A percentile compares a stretch with the other conserved stretches of the same genome.
phyloP scores from a whole-genome alignment of 2,329 filamentous ascomycete species.

The Fusarium equiseti region DNA sequence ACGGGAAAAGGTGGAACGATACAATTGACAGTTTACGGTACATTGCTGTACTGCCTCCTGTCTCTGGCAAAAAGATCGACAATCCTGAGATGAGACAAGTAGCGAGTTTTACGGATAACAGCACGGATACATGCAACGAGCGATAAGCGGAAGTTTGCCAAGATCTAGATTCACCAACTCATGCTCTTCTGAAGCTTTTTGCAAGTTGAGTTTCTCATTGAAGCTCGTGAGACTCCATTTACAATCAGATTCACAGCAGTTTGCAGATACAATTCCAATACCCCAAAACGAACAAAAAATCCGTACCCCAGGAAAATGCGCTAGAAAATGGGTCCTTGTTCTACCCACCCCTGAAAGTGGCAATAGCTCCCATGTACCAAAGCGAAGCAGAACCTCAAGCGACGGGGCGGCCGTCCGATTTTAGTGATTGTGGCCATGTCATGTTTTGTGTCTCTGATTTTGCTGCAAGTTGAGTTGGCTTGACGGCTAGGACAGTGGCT shows the following conservation, averaged over 20 bases:
- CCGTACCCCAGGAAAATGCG: conserved; percentile 37
- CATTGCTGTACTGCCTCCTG: conserved; percentile 18
- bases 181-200: neutral
- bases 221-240: neutral
- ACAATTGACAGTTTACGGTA: neutral
- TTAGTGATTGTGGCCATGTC: conserved; percentile 8
- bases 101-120: neutral
- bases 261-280: neutral
- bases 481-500: conserved; percentile 21
- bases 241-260: neutral
- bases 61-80: conserved; percentile 33
- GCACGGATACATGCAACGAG: neutral
- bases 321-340: conserved; percentile 42
- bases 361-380: conserved; percentile 27
- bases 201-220: neutral
- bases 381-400: neutral
- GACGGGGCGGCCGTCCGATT: conserved; percentile 36
- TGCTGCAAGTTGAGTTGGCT: conserved; percentile 16
- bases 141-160: conserved; percentile 14
- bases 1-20: conserved; percentile 32
- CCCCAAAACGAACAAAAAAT: conserved; percentile 21
- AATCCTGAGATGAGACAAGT: conserved; percentile 21
- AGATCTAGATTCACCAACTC: neutral
- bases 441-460: neutral
- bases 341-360: conserved; percentile 38